Evolutionary conservation across 768 basidiomycete genomes (phyloP).

Genomic region (Lactifluus volemus): DNA sequence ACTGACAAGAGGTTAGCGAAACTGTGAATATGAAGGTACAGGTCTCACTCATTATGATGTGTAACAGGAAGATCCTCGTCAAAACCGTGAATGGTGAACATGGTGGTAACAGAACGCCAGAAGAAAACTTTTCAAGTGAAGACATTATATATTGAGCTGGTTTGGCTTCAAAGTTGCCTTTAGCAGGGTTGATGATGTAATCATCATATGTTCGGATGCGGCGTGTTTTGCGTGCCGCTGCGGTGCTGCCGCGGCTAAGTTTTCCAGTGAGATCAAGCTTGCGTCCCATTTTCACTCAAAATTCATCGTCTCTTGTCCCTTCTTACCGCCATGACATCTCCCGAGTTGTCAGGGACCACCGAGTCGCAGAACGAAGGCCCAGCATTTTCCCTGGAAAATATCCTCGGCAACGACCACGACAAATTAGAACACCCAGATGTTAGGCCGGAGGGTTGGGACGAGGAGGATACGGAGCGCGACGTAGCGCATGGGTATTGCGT

Average conservation of each 20-base stretch:
- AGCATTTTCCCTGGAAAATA: slow-evolving; percentile 57
- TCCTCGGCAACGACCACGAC: slow-evolving; percentile 59
- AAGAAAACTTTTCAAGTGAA: too few relatives aligned
- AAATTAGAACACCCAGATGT: slow-evolving; percentile 45
- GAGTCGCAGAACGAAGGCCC: slow-evolving; percentile 9
- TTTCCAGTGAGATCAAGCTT: background rate
- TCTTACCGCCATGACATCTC: slow-evolving; percentile 1
- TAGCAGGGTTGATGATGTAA: background rate
- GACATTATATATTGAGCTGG: too few relatives aligned
- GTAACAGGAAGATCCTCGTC: too few relatives aligned
- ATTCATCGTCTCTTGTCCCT: slow-evolving; percentile 1
- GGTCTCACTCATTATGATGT: background rate
- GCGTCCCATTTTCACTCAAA: background rate
- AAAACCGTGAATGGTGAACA: too few relatives aligned
- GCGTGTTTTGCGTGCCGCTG: background rate
- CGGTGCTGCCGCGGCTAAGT: background rate
- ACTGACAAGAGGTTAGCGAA: background rate
- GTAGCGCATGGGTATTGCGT: slow-evolving; percentile 61
- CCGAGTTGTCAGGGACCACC: slow-evolving; percentile 5
- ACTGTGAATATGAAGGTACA: background rate
- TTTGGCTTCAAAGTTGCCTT: too few relatives aligned
- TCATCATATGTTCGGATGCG: background rate
- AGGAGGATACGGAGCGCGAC: slow-evolving; percentile 42
- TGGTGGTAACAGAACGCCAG: too few relatives aligned
- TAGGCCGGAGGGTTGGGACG: slow-evolving; percentile 54